Base-by-base conservation (phyloP, 371 early-diverging fungal genomes). In the Entomophthora muscae region DNA sequence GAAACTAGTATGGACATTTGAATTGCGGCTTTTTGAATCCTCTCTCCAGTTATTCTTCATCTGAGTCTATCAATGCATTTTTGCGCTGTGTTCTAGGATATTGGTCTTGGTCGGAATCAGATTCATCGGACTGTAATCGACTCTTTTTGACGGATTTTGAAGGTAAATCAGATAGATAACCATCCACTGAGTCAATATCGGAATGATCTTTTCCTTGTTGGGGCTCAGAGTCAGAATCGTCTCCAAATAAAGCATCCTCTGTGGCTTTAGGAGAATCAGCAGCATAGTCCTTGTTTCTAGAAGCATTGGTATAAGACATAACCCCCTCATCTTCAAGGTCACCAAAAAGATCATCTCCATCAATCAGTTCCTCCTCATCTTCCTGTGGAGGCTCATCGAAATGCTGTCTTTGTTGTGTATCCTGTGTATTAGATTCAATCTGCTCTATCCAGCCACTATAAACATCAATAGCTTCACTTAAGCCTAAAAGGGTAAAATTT, bases 381-480 rank as follows among this genome's bases (percentile, higher is more conserved):
- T 55, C 26, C 0, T 51, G 17, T 10, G 26, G 12, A 55, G 22
- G 13, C n/a, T 55, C 56, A 55, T 22, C 56, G 10, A 22, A 17
- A 22, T 12, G 12, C 10, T 55, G 56, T 17, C 12, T 27, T 55
- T 17, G 12, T 22, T 13, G 28, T 22, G 22, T 17, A 13, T 26
- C 56, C 28, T 10, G 26, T 22, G 22, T 55, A 42, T 42, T 42
- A 17, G 42, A 42, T 55, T 55, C 56, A 24, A 61, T 61, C 13
- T 21, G 10, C 21, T 61, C 61, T 61, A 61, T 30, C 61, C 61
- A 61, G 5, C 42, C 61, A 23, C 52, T 32, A 61, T 61, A 61
- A 13, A 61, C 61, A 30, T 61, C 61, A n/a, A 61, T 42, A 13
- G 61, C 61, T 21, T 12, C 32, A 17, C 33, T 61, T 23, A 61